Conservation (phyloP, 345 rosid species). For the Salix suchowensis region DNA sequence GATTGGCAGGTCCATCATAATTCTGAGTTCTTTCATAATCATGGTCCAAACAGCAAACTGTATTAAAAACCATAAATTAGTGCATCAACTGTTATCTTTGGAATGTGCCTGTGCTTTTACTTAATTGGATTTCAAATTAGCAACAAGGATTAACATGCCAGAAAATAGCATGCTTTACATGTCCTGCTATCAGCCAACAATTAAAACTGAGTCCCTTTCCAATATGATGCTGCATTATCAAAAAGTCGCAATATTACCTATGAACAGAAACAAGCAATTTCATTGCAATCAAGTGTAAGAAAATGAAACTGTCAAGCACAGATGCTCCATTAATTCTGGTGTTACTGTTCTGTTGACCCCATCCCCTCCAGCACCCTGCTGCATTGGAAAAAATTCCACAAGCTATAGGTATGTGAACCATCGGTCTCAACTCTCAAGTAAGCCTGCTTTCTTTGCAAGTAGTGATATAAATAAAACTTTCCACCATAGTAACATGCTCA, state of each 20-base stretch:
- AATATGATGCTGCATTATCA: neutral
- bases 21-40: neutral
- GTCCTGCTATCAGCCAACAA: neutral
- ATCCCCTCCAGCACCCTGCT: neutral
- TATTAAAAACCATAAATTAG: no score
- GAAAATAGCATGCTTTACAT: neutral
- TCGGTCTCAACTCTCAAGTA: neutral
- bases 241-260: neutral
- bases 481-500: slow-evolving; percentile 19
- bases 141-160: neutral
- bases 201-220: neutral
- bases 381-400: neutral
- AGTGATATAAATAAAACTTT: neutral
- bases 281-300: no score
- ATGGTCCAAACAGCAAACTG: no score
- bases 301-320: neutral
- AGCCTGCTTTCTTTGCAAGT: neutral
- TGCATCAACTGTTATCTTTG: no score
- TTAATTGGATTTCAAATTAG: neutral
- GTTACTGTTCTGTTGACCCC: neutral
- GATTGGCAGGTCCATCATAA: neutral
- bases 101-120: neutral
- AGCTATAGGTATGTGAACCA: neutral
- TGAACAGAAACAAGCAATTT: no score
- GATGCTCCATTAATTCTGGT: neutral